Base-by-base conservation (phyloP, 257 asterid species). In the Mitragyna speciosa region DNA sequence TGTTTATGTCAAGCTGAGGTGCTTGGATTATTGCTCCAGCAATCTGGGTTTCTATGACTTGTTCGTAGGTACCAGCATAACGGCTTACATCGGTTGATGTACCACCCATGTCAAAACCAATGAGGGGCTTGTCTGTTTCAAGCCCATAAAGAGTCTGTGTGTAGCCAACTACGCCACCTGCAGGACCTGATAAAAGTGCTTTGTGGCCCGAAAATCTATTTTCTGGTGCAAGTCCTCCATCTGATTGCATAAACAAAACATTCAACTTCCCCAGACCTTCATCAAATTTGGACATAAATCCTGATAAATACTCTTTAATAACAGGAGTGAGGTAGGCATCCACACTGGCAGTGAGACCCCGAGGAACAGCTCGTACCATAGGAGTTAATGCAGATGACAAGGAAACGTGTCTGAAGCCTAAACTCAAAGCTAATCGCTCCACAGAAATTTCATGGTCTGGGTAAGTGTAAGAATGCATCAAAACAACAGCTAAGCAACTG, bases 51-150 rank as follows among this genome's bases (percentile, higher is more conserved):
- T 95, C 99, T 74, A 92, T 89, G 74, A 95, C 95, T 59, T 95
- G 99, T 80, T 95, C 99, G 61, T 91, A 95, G 86, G 82, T 87
- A 47, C 98, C 99, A 19, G 99, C 98, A 85, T 92, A 95, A 68
- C 98, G 90, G 82, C 99, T 95, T 77, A 95, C 98, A 82, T 95
- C 99, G 11, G 99, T 95, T 47, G 98, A 95, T 8, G 98, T 95
- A 71, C 98, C 99, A 54, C 99, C 99, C 99, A 95, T 95, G 88
- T 95, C 99, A 61, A 95, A 95, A 78, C 99, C 99, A 73, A 95
- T 95, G 28, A 95, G 96, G 77, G 99, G 92, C 87, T 91, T 95
- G 28, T 89, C 88, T 33, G 99, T 95, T 89, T 95, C 99, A 45
- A 89, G 78, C 76, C 92, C 91, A 12, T 86, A 88, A 80, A 92